phyloP scores from a whole-genome alignment of 2,329 filamentous ascomycete genomes.

The Paramyrothecium roridum region DNA sequence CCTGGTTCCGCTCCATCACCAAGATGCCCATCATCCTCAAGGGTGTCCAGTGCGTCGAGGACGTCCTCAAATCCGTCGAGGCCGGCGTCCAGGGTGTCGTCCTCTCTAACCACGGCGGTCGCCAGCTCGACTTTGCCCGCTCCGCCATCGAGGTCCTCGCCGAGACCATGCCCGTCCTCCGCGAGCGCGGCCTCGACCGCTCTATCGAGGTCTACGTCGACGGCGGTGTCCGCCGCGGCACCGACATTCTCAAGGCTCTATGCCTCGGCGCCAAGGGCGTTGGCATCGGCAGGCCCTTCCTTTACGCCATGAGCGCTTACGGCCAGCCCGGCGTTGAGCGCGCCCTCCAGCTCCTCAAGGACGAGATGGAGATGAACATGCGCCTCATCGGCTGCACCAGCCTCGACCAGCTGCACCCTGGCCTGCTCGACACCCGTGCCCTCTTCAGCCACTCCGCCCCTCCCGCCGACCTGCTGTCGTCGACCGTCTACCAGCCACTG shows the following conservation, averaged over 20 bases:
- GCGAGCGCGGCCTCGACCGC: constrained; percentile 68
- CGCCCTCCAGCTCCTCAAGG: constrained; percentile 88
- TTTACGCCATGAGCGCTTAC: constrained; percentile 95
- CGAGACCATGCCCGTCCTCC: constrained; percentile 86
- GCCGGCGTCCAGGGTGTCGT: constrained; percentile 84
- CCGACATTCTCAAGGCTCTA: constrained; percentile 92
- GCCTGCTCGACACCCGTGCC: constrained; percentile 74
- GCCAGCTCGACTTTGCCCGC: constrained; percentile 88
- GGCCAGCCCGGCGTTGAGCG: constrained; percentile 83
- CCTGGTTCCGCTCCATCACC: constrained; percentile 89
- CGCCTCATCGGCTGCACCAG: constrained; percentile 77
- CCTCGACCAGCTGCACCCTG: constrained; percentile 75
- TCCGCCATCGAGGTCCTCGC: constrained; percentile 88
- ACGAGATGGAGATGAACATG: constrained; percentile 99
- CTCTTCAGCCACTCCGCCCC: constrained; percentile 52
- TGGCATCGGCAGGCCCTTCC: constrained; percentile 89
- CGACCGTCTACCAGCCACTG: constrained; percentile 52
- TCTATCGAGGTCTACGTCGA: constrained; percentile 88
- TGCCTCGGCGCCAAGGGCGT: constrained; percentile 90
- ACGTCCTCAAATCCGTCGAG: constrained; percentile 84
- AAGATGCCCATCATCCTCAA: constrained; percentile 95
- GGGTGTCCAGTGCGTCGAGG: constrained; percentile 93
- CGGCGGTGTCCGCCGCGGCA: constrained; percentile 83
- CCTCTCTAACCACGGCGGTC: constrained; percentile 91
- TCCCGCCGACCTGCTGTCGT: constrained; percentile 45